Conservation (phyloP, 305 asterid genomes). For the Galium porrigens region DNA sequence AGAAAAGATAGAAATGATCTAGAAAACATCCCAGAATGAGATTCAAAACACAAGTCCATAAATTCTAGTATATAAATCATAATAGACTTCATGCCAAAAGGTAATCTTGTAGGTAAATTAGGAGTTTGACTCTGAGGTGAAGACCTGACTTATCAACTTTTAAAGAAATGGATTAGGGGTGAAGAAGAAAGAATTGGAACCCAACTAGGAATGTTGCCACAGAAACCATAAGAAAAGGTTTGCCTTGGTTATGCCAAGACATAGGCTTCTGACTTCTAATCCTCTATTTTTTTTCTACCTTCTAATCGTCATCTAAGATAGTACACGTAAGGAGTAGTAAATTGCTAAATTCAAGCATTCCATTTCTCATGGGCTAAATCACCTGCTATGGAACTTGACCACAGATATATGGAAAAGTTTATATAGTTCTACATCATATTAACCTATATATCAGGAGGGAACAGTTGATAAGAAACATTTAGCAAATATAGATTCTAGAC, state of each 20-base stretch:
- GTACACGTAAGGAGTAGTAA: neutral
- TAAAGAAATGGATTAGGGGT: neutral
- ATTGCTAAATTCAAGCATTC: neutral
- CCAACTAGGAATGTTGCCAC: neutral
- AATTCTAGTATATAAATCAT: neutral
- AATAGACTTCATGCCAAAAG: neutral
- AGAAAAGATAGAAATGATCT: neutral
- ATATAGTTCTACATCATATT: neutral
- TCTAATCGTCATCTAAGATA: too few species aligned
- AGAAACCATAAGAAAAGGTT: neutral
- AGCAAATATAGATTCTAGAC: neutral
- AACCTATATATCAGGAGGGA: neutral
- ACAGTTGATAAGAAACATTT: neutral
- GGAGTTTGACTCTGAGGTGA: neutral
- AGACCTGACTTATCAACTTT: neutral
- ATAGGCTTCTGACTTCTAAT: neutral
- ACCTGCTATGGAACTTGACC: neutral
- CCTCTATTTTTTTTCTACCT: neutral
- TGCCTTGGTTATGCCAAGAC: neutral
- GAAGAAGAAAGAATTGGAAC: neutral
- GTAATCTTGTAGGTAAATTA: neutral
- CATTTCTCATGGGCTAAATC: neutral
- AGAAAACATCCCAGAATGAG: neutral
- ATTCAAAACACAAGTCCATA: neutral
- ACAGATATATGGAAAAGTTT: neutral